These are phyloP conservation scores for Tolypocladium ovalisporum DNA, from an alignment of 2,329 filamentous ascomycete genomes.

Conservation along the genomic window DNA sequence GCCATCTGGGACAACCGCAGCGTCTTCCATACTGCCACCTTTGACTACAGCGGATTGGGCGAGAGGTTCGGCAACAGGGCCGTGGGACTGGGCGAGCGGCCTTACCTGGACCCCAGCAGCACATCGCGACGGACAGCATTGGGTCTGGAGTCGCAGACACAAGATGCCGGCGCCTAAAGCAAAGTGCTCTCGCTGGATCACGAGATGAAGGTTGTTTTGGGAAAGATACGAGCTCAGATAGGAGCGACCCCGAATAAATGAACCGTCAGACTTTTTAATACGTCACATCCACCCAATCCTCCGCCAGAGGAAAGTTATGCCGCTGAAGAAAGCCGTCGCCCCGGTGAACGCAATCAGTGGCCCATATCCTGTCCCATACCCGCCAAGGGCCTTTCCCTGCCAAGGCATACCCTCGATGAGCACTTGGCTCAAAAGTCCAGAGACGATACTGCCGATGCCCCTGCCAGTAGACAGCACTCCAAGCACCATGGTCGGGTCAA, in stretches of 20 bases:
- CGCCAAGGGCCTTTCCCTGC: constrained; percentile 18
- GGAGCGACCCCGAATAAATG: background rate
- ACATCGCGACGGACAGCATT: constrained; percentile 8
- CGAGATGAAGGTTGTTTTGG: background rate
- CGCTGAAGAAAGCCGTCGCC: constrained; percentile 16
- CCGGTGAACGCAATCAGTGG: constrained; percentile 23
- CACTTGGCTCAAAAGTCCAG: constrained; percentile 44
- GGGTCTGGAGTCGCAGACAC: background rate
- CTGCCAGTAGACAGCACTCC: constrained; percentile 46
- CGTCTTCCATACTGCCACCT: constrained; percentile 44
- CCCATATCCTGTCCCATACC: constrained; percentile 22
- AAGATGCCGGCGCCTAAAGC: background rate
- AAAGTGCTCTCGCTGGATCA: background rate
- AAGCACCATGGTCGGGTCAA: constrained; percentile 44
- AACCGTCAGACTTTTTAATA: too few species aligned
- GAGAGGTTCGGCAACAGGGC: constrained; percentile 36
- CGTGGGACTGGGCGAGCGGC: constrained; percentile 41
- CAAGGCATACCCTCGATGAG: constrained; percentile 36
- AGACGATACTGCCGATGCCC: constrained; percentile 49
- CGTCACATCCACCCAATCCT: constrained; percentile 19
- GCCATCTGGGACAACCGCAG: constrained; percentile 49
- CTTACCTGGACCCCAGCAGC: constrained; percentile 39
- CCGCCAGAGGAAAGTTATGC: constrained; percentile 17
- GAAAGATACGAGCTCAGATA: background rate
- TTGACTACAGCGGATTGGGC: constrained; percentile 36